phyloP scores from a whole-genome alignment of 2,329 filamentous ascomycete genomes.

The Fusarium albosuccineum region DNA sequence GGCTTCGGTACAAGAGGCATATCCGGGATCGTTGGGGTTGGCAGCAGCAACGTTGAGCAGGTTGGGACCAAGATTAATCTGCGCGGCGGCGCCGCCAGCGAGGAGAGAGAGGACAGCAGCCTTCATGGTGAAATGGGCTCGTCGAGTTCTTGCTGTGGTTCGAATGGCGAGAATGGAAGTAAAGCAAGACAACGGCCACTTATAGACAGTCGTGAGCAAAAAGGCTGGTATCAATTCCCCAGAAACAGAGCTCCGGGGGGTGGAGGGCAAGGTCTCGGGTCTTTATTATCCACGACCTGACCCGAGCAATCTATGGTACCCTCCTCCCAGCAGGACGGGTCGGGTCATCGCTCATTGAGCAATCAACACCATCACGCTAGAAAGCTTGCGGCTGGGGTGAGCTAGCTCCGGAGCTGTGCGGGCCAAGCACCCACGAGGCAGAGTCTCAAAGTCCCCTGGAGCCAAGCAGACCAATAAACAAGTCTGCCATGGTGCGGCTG shows the following conservation, averaged over 20 bases:
- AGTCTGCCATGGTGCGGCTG: constrained; percentile 40
- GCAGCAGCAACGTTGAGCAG: constrained; percentile 43
- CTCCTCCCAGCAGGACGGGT: constrained; percentile 17
- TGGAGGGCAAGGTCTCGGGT: constrained; percentile 20
- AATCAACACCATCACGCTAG: constrained; percentile 33
- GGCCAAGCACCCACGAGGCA: constrained; percentile 41
- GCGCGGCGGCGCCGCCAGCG: constrained; percentile 45
- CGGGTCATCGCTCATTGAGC: constrained; percentile 34
- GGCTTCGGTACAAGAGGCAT: constrained; percentile 41
- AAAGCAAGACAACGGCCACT: constrained; percentile 17
- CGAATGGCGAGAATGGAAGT: constrained; percentile 4
- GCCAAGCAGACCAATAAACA: constrained; percentile 32
- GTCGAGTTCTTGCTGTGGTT: constrained; percentile 5
- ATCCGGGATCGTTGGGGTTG: constrained; percentile 43
- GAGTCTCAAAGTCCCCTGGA: constrained; percentile 29
- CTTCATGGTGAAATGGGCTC: constrained; percentile 42
- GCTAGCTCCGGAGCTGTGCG: constrained; percentile 14
- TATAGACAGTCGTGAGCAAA: constrained; percentile 20
- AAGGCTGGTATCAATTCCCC: constrained; percentile 13
- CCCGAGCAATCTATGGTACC: constrained; percentile 27
- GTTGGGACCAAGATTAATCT: constrained; percentile 41
- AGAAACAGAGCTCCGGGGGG: constrained; percentile 11
- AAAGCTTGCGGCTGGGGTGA: constrained; percentile 35
- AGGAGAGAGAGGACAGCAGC: constrained; percentile 36
- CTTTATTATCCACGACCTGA: constrained; percentile 30